Evolutionary conservation across 306 rosid species (phyloP).

Genomic region (Castanea sativa): DNA sequence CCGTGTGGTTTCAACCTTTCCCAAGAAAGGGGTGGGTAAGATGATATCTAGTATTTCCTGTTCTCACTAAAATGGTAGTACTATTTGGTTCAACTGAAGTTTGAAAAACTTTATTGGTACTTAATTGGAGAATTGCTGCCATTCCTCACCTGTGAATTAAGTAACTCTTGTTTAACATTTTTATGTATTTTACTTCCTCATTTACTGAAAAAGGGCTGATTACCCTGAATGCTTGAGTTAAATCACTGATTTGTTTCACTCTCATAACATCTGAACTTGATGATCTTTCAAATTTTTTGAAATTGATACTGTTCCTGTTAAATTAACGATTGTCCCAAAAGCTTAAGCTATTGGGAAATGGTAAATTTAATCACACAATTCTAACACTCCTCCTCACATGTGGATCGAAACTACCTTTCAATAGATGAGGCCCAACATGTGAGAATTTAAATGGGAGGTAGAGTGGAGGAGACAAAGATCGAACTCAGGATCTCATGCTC

Average conservation of each 20-base stretch:
- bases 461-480: too few relatives aligned
- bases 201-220: neutral
- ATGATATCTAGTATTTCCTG: slow-evolving; percentile 32
- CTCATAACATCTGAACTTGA: neutral
- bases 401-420: too few relatives aligned
- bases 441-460: too few relatives aligned
- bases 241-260: neutral
- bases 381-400: too few relatives aligned
- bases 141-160: neutral
- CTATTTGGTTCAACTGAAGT: neutral
- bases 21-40: slow-evolving; percentile 96
- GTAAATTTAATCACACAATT: too few relatives aligned
- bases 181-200: neutral
- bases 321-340: too few relatives aligned
- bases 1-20: slow-evolving; percentile 63
- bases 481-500: too few relatives aligned
- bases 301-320: too few relatives aligned
- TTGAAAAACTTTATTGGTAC: neutral
- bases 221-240: neutral
- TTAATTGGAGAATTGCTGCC: neutral
- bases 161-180: neutral
- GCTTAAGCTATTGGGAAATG: too few relatives aligned
- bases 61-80: slow-evolving; percentile 4
- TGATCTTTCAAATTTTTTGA: too few relatives aligned
- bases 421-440: too few relatives aligned